Evolutionary conservation across 73 alveolate species (phyloP).

Genomic region (Symbiodinium pilosum): DNA sequence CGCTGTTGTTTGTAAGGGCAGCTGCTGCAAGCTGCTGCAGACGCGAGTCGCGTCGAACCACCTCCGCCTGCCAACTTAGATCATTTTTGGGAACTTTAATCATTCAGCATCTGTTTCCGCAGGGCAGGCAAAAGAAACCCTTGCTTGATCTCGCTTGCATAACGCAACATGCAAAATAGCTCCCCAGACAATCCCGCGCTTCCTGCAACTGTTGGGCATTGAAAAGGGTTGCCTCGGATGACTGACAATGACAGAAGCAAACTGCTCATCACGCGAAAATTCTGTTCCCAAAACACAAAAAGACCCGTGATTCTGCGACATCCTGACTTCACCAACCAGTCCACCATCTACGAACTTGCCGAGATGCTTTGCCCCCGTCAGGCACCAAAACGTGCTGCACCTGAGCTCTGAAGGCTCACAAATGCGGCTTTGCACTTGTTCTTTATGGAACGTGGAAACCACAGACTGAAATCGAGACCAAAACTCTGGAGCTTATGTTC

Average conservation of each 20-base stretch:
- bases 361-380: not conserved
- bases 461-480: no score
- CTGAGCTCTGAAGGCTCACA: not conserved
- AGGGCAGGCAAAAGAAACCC: not conserved
- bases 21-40: slow-evolving; percentile 37
- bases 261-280: no score
- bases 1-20: slow-evolving; percentile 45
- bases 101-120: not conserved
- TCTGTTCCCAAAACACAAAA: no score
- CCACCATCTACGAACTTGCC: not conserved
- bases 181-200: no score
- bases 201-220: slow-evolving; percentile 31
- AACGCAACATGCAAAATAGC: no score
- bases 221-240: slow-evolving; percentile 6
- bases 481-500: no score
- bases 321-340: no score
- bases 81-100: not conserved
- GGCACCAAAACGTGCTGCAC: slow-evolving; percentile 53
- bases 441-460: no score
- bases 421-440: no score
- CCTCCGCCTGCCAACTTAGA: not conserved
- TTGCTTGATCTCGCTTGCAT: no score
- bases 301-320: no score
- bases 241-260: not conserved
- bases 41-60: not conserved